Percentiles rank a stretch among this genome's conserved stretches.
These are phyloP conservation scores for Podospora didyma DNA, from an alignment of 495 filamentous ascomycete species.

Conservation along the genomic window DNA sequence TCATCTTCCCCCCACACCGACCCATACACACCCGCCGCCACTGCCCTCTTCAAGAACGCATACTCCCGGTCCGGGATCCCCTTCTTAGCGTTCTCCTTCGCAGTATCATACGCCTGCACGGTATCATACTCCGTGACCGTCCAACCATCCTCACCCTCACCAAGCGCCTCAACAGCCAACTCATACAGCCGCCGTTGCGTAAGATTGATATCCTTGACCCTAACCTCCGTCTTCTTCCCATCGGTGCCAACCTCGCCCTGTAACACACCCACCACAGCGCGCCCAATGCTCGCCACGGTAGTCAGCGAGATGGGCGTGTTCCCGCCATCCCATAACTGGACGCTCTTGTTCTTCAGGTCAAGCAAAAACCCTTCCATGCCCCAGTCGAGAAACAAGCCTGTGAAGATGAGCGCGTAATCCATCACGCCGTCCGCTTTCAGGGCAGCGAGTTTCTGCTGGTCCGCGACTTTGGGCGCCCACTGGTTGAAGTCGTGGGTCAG, in stretches of 20 bases:
- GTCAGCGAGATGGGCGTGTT: slow-evolving; percentile 36
- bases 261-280: slow-evolving; percentile 40
- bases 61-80: no score
- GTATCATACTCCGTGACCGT: slow-evolving; percentile 4
- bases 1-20: no score
- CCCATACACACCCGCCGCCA: no score
- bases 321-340: slow-evolving; percentile 45
- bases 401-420: slow-evolving; percentile 41
- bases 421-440: slow-evolving; percentile 28
- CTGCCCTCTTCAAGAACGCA: no score
- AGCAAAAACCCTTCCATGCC: slow-evolving; percentile 30
- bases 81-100: no score
- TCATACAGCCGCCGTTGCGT: slow-evolving; percentile 39
- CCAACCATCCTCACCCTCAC: slow-evolving; percentile 32
- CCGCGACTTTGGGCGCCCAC: slow-evolving; percentile 40
- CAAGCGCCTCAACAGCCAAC: slow-evolving; percentile 30
- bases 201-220: slow-evolving; percentile 35
- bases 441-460: slow-evolving; percentile 34
- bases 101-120: background rate
- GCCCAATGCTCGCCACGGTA: slow-evolving; percentile 32
- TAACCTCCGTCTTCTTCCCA: slow-evolving; percentile 44
- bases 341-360: slow-evolving; percentile 31
- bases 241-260: slow-evolving; percentile 33
- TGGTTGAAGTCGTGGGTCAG: slow-evolving; percentile 28
- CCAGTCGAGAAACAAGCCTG: slow-evolving; percentile 38